Evolutionary conservation across 2,329 filamentous ascomycete species (phyloP).

Genomic region (Fusarium begoniae): DNA sequence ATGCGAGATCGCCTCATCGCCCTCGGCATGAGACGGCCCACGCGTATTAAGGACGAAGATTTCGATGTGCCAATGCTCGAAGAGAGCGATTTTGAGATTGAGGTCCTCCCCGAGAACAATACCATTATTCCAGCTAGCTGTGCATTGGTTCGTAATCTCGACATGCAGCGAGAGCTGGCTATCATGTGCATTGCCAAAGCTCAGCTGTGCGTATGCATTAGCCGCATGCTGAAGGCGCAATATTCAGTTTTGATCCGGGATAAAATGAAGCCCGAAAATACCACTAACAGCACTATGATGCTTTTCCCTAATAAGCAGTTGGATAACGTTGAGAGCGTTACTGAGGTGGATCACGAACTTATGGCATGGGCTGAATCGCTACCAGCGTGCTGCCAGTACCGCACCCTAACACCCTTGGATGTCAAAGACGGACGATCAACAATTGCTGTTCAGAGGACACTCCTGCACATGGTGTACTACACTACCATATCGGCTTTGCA

Average conservation of each 20-base stretch:
- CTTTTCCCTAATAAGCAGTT: constrained; percentile 88
- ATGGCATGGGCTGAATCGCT: constrained; percentile 79
- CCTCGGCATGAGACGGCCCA: constrained; percentile 91
- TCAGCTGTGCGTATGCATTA: constrained; percentile 88
- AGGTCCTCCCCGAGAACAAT: constrained; percentile 72
- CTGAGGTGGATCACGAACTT: constrained; percentile 80
- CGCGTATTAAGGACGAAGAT: constrained; percentile 90
- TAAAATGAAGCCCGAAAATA: constrained; percentile 79
- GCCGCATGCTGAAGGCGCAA: constrained; percentile 87
- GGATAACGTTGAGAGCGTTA: constrained; percentile 82
- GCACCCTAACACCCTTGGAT: constrained; percentile 62
- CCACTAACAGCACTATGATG: constrained; percentile 85
- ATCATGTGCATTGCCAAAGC: constrained; percentile 92
- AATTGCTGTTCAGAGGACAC: constrained; percentile 77
- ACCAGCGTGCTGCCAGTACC: constrained; percentile 76
- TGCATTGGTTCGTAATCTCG: constrained; percentile 73
- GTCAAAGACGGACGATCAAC: constrained; percentile 68
- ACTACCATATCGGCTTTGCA: constrained; percentile 92
- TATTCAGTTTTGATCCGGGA: constrained; percentile 91
- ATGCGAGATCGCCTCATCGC: constrained; percentile 94
- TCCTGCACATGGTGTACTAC: constrained; percentile 93
- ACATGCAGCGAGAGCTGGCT: constrained; percentile 81
- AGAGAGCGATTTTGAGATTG: constrained; percentile 84
- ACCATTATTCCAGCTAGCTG: constrained; percentile 76
- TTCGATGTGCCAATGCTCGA: constrained; percentile 93